Evolutionary conservation across 192 early-diverging fungal species (phyloP).

Genomic region (Coemansia sp.): DNA sequence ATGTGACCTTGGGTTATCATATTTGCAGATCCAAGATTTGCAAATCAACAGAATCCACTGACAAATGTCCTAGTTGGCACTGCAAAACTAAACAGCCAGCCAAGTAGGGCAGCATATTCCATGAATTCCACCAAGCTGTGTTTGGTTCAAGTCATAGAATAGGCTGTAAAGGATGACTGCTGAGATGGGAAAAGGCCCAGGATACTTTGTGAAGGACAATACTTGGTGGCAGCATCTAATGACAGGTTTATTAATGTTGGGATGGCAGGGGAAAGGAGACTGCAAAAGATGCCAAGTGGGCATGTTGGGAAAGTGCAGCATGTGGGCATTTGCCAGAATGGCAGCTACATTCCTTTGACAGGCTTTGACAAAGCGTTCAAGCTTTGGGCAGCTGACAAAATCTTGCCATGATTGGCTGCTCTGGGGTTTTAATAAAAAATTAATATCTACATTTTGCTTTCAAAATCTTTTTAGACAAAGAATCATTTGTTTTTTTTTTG

Average conservation of each 20-base stretch:
- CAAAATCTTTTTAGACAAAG: background rate
- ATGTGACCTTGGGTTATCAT: too few species aligned
- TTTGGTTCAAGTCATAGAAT: too few species aligned
- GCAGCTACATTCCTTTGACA: conserved; percentile 78
- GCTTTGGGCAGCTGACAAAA: conserved; percentile 69
- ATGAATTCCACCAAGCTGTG: too few species aligned
- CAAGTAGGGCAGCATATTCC: too few species aligned
- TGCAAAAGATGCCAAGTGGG: conserved; percentile 82
- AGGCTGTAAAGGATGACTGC: conserved; percentile 1
- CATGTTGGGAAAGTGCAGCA: conserved; percentile 89
- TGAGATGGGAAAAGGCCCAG: background rate
- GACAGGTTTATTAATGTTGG: conserved; percentile 91
- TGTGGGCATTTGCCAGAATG: conserved; percentile 76
- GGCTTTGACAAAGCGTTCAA: conserved; percentile 94
- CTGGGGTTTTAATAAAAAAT: background rate
- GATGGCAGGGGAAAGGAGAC: conserved; percentile 90
- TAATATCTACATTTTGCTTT: background rate
- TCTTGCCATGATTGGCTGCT: background rate
- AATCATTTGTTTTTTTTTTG: background rate
- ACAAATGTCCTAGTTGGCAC: too few species aligned
- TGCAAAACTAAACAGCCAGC: too few species aligned
- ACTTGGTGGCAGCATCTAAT: conserved; percentile 76
- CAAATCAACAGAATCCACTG: too few species aligned
- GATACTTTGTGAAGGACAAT: conserved; percentile 65
- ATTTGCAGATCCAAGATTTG: too few species aligned